A percentile compares a stretch with the other conserved stretches of the same genome.
Conservation (phyloP, 352 stramenopile genomes). For the Phytophthora pseudosyringae region DNA sequence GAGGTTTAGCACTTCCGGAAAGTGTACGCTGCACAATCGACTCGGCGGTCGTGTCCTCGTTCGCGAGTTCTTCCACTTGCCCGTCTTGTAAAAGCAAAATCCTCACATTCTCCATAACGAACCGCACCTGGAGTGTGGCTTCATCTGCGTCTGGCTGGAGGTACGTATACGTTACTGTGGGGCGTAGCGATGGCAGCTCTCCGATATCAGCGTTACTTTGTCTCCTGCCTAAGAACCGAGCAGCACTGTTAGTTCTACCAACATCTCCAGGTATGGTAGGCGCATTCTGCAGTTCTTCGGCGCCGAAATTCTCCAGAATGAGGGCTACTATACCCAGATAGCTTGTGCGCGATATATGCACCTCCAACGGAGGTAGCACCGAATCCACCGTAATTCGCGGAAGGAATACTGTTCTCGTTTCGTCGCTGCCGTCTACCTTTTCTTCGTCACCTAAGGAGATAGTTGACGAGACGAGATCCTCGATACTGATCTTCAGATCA, state of each 20-base stretch:
- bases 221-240: slow-evolving; percentile 2
- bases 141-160: slow-evolving; percentile 68
- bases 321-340: slow-evolving; percentile 76
- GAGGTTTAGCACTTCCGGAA: not conserved
- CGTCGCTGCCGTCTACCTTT: slow-evolving; percentile 7
- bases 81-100: slow-evolving; percentile 57
- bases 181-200: slow-evolving; percentile 47
- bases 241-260: slow-evolving; percentile 6
- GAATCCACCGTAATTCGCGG: slow-evolving; percentile 73
- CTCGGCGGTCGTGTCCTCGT: slow-evolving; percentile 8
- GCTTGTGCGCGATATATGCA: slow-evolving; percentile 42
- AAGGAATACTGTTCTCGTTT: slow-evolving; percentile 37
- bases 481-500: slow-evolving; percentile 66
- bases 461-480: slow-evolving; percentile 66
- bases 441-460: slow-evolving; percentile 45
- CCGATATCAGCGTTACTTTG: slow-evolving; percentile 22
- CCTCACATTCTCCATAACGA: slow-evolving; percentile 62
- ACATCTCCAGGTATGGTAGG: slow-evolving; percentile 6
- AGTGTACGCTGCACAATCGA: slow-evolving; percentile 23
- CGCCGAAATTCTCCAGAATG: slow-evolving; percentile 77
- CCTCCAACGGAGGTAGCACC: slow-evolving; percentile 36
- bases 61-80: not conserved
- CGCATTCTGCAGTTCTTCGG: slow-evolving; percentile 53
- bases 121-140: slow-evolving; percentile 68
- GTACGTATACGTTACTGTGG: slow-evolving; percentile 76